Base-by-base conservation (phyloP, 2,329 filamentous ascomycete genomes). In the Monosporascus sp. region DNA sequence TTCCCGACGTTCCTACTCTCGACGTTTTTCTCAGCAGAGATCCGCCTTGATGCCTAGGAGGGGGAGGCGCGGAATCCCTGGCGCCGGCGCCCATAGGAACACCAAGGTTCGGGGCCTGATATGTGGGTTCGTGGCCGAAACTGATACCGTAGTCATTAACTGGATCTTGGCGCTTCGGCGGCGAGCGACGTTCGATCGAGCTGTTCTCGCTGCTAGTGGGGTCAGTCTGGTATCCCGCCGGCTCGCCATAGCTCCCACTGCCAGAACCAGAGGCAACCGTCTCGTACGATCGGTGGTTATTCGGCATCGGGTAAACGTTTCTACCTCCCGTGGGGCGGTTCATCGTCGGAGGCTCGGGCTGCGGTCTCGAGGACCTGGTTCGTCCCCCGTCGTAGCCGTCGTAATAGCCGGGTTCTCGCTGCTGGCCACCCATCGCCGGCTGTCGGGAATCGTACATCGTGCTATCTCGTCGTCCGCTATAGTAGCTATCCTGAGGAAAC, bases 191-290 rank as follows among this genome's bases (percentile, higher is more conserved):
- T 66, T 96, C 90, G 61, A 95, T 83, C 2, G 90, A 96, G 73
- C 90, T 95, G 72, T 96, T 96, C 66, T 96, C 89, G 66, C 91
- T 96, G 73, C 89, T 94, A 52, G 80, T 74, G 42, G 89, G 92
- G 66, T 96, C 91, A 54, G 90, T 96, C 59, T 86, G 86, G 69
- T 94, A 92, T 52, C 85, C 86, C 65, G 82, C 85, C 14, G 85
- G 85, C 53, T 96, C 91, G 51, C 75, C 84, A 57, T 86, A 83
- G 60, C 83, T 88, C 48, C 85, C 88, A 64, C 85, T 89, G 22
- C 84, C 66, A 11, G 85, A 84, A 54, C 86, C 87, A 14, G 89
- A 90, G 38, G 88, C 88, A 45, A 95, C 87, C 1, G 90, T 96
- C 68, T 96, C 91, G 70, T 93, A 89, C 2, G 90, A 94, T 59